A percentile compares a stretch with the other conserved stretches of the same genome.
phyloP scores from a whole-genome alignment of 1,284 basidiomycete species.

The Cutaneotrichosporon sp. region DNA sequence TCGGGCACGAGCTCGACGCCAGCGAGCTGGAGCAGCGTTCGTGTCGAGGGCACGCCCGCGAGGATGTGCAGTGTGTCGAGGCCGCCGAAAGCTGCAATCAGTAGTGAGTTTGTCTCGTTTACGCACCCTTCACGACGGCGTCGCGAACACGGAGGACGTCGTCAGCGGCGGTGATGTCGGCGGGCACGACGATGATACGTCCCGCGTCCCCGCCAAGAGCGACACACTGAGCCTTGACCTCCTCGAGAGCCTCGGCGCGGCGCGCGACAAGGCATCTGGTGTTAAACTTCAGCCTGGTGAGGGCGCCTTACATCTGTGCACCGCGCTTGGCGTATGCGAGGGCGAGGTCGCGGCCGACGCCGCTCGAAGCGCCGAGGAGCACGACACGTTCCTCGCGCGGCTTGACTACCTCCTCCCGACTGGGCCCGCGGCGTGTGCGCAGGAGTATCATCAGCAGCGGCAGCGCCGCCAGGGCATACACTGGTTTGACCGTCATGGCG shows the following conservation, averaged over 20 bases:
- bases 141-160: constrained; percentile 65
- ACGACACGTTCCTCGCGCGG: constrained; percentile 62
- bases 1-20: constrained; percentile 53
- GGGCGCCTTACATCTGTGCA: constrained; percentile 54
- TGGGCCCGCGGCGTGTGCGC: constrained; percentile 24
- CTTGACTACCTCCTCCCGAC: constrained; percentile 41
- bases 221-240: constrained; percentile 61
- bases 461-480: constrained; percentile 50
- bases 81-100: constrained; percentile 63
- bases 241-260: constrained; percentile 56
- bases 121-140: constrained; percentile 57
- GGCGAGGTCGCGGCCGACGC: constrained; percentile 73
- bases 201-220: constrained; percentile 30
- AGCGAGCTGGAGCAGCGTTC: constrained; percentile 68
- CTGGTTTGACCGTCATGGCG: background rate
- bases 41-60: constrained; percentile 78
- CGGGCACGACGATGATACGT: constrained; percentile 50
- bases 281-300: background rate
- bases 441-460: constrained; percentile 25
- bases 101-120: too few species aligned
- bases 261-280: constrained; percentile 65
- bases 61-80: constrained; percentile 78
- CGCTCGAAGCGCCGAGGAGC: constrained; percentile 73
- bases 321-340: constrained; percentile 67
- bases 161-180: constrained; percentile 62